Conservation (phyloP, 805 yeast species). For the Candida adriatica region DNA sequence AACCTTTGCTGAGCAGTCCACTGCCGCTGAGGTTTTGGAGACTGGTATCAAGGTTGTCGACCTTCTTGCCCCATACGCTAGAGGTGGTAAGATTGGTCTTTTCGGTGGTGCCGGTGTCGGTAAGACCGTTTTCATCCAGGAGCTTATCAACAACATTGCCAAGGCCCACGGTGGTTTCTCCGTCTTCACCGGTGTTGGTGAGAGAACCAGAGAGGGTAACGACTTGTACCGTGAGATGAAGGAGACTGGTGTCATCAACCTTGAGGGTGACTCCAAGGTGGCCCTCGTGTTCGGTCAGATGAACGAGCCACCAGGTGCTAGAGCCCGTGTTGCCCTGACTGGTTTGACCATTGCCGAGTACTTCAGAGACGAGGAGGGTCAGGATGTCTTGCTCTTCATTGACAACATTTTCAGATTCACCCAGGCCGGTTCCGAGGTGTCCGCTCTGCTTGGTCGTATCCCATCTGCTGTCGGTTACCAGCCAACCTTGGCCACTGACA, state of each 20-base stretch:
- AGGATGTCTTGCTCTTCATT: conserved; percentile 98
- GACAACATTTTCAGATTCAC: conserved; percentile 99
- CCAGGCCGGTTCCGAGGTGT: conserved; percentile 99
- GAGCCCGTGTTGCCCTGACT: conserved; percentile 99
- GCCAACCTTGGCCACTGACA: conserved; percentile 99
- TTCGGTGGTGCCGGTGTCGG: conserved; percentile 99
- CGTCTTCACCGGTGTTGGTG: conserved; percentile 99
- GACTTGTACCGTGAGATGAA: conserved; percentile 99
- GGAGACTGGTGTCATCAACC: conserved; percentile 99
- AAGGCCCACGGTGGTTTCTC: conserved; percentile 99
- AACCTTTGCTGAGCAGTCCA: conserved; percentile 91
- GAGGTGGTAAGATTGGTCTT: conserved; percentile 99
- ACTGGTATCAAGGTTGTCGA: conserved; percentile 99
- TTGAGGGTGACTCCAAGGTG: conserved; percentile 99
- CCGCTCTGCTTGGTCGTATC: conserved; percentile 99
- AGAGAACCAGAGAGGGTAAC: conserved; percentile 99
- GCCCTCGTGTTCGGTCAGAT: conserved; percentile 99
- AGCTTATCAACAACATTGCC: conserved; percentile 98
- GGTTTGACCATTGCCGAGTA: conserved; percentile 99
- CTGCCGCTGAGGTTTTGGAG: conserved; percentile 96
- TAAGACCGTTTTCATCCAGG: conserved; percentile 99
- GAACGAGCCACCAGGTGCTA: conserved; percentile 99
- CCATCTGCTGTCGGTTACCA: conserved; percentile 99
- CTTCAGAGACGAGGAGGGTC: conserved; percentile 99
- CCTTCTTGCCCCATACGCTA: conserved; percentile 97